Percentiles rank a stretch among this genome's conserved stretches.
Evolutionary conservation across 108 stramenopile genomes (phyloP).

Genomic region (Skeletonema tropicum): DNA sequence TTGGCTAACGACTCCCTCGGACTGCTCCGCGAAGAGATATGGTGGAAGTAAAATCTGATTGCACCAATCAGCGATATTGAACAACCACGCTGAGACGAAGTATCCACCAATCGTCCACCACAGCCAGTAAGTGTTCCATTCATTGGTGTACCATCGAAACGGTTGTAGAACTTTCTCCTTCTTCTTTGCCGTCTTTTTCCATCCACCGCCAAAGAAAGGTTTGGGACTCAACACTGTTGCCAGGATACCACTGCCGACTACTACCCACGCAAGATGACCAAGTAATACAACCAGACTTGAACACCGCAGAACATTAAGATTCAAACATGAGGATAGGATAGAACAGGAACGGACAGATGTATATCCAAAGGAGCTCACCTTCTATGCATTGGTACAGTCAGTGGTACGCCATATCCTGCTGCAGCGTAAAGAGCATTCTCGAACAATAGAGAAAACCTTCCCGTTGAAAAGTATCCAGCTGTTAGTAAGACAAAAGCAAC

Average conservation of each 20-base stretch:
- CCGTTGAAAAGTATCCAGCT: constrained; percentile 79
- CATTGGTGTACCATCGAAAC: constrained; percentile 59
- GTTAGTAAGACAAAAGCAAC: constrained; percentile 62
- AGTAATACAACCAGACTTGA: constrained; percentile 74
- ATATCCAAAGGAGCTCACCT: constrained; percentile 4
- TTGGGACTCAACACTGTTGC: constrained; percentile 67
- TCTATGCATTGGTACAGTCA: constrained; percentile 87
- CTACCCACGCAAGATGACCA: constrained; percentile 88
- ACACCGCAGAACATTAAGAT: neutral
- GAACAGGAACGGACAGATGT: neutral
- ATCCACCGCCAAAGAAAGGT: constrained; percentile 70
- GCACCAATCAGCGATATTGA: constrained; percentile 87
- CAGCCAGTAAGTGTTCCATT: constrained; percentile 78
- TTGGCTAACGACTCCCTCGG: constrained; percentile 81
- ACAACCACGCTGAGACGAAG: constrained; percentile 86
- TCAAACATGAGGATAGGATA: neutral
- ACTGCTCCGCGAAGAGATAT: constrained; percentile 60
- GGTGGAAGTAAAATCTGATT: constrained; percentile 89
- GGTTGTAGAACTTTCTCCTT: constrained; percentile 25
- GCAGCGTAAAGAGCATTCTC: constrained; percentile 80
- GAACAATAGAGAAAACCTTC: constrained; percentile 68
- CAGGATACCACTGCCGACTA: constrained; percentile 70
- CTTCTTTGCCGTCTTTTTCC: constrained; percentile 5
- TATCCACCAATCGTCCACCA: constrained; percentile 96
- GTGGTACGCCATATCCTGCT: constrained; percentile 61